Evolutionary conservation across 257 asterid genomes (phyloP), one percentile per base, ranked within the genome.

Genomic region (Coffea eugenioides): DNA sequence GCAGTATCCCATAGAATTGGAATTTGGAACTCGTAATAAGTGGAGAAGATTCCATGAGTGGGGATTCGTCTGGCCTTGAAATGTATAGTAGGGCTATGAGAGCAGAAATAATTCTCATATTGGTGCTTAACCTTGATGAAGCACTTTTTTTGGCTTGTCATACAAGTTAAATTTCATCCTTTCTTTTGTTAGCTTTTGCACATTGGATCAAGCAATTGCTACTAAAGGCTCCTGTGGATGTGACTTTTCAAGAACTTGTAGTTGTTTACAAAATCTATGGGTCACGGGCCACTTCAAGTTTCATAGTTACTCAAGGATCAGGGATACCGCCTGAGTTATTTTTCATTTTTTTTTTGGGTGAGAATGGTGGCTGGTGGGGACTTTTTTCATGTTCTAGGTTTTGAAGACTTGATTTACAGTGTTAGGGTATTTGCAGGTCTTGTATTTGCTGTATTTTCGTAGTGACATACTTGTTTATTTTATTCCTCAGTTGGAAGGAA

Each of bases 401-500:
- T 12, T 12, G n/a, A 27, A 59, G 25, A 8, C 39, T 16, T 77
- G 81, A 41, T 70, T 8, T 46, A 8, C 4, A 51, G 34, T 34
- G 71, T 20, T 43, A 6, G 51, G 25, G 21, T 21, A 25, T 27
- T 54, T 73, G 15, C 18, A 13, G 27, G 21, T 11, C 49, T 74
- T 49, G 7, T 57, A 10, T 68, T 25, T 20, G 27, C 4, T 49
- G 8, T 31, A 15, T 8, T 51, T 66, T 10, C 16, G 39, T 57
- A 61, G 12, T 45, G 43, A 45, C 13, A 2, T 31, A 67, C 66
- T 82, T 4, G 54, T 80, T 84, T 68, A 57, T 66, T 54, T 78
- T 80, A 48, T 82, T 75, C 69, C n/a, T 64, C 41, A 78, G 75
- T 76, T 88, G 97, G 87, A 71, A 77, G 82, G 31, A 92, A 84